Evolutionary conservation across 1,139 yeast species (phyloP).

Genomic region (Candida frijolesensis): DNA sequence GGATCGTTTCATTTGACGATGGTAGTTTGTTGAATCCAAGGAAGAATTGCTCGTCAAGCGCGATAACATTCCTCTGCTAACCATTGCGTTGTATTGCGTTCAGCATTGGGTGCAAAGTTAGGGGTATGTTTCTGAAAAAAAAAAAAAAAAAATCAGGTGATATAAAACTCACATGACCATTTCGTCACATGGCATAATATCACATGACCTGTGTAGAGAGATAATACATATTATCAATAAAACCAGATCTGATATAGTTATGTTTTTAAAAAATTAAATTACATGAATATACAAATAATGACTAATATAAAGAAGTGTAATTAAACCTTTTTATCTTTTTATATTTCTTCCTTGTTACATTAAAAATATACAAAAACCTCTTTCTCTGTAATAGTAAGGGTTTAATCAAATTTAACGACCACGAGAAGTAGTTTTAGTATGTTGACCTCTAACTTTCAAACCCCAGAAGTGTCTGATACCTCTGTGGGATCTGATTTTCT

Average conservation of each 20-base stretch:
- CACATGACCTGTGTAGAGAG: neutral
- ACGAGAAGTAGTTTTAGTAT: slow-evolving; percentile 99
- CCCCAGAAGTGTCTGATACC: slow-evolving; percentile 99
- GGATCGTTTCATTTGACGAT: neutral
- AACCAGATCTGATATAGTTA: slow-evolving; percentile 12
- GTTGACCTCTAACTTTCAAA: slow-evolving; percentile 96
- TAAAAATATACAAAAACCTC: slow-evolving; percentile 3
- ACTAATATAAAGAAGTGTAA: slow-evolving; percentile 1
- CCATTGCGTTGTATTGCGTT: too few species aligned
- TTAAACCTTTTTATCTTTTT: neutral
- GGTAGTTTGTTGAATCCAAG: neutral
- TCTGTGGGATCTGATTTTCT: slow-evolving; percentile 99
- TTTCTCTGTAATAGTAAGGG: neutral
- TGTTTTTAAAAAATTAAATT: slow-evolving; percentile 16
- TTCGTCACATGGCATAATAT: neutral
- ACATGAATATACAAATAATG: slow-evolving; percentile 16
- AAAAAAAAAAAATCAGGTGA: neutral
- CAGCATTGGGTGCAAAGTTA: neutral
- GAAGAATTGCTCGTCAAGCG: neutral
- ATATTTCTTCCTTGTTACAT: slow-evolving; percentile 1
- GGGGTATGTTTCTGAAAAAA: too few species aligned
- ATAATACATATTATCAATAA: slow-evolving; percentile 3
- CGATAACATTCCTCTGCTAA: neutral
- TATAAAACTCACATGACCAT: neutral
- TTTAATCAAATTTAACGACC: slow-evolving; percentile 50